Evolutionary conservation across 2,329 filamentous ascomycete species (phyloP).

Genomic region (Aspergillus ibericus): DNA sequence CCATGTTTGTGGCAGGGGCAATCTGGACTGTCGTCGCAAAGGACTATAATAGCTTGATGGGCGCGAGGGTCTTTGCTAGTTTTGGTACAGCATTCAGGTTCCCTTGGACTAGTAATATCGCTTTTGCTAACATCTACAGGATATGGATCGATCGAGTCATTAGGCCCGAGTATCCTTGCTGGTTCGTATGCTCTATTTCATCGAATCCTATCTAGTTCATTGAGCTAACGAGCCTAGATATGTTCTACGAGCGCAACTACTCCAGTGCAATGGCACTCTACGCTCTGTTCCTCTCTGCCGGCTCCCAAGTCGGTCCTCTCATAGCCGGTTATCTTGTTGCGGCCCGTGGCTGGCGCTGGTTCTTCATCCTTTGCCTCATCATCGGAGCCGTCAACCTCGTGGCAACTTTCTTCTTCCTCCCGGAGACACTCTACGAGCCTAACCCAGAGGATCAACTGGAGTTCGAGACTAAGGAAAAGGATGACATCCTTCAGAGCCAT

Average conservation of each 20-base stretch:
- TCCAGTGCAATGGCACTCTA: slow-evolving; percentile 37
- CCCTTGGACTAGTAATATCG: not conserved
- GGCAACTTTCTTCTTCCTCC: slow-evolving; percentile 35
- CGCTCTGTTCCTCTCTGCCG: slow-evolving; percentile 33
- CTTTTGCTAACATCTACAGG: slow-evolving; percentile 12
- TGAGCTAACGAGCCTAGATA: slow-evolving; percentile 20
- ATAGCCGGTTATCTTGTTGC: slow-evolving; percentile 37
- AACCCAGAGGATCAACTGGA: slow-evolving; percentile 23
- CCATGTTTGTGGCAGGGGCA: slow-evolving; percentile 30
- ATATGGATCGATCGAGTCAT: slow-evolving; percentile 32
- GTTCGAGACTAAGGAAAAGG: slow-evolving; percentile 22
- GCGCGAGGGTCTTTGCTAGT: slow-evolving; percentile 33
- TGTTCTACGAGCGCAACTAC: slow-evolving; percentile 30
- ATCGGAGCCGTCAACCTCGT: slow-evolving; percentile 32
- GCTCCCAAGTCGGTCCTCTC: slow-evolving; percentile 37
- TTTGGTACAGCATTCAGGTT: slow-evolving; percentile 21
- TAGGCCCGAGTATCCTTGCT: slow-evolving; percentile 36
- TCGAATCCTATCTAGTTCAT: not conserved
- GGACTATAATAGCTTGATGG: slow-evolving; percentile 33
- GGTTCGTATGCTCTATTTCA: slow-evolving; percentile 14
- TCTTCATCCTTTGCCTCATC: slow-evolving; percentile 38
- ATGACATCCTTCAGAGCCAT: slow-evolving; percentile 13
- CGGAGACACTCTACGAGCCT: slow-evolving; percentile 35
- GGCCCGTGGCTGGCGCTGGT: slow-evolving; percentile 40
- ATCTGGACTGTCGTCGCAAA: slow-evolving; percentile 36